Evolutionary conservation across 768 basidiomycete species (phyloP), one percentile per base, ranked within the genome.

Genomic region (Tricholoma flavovirens): DNA sequence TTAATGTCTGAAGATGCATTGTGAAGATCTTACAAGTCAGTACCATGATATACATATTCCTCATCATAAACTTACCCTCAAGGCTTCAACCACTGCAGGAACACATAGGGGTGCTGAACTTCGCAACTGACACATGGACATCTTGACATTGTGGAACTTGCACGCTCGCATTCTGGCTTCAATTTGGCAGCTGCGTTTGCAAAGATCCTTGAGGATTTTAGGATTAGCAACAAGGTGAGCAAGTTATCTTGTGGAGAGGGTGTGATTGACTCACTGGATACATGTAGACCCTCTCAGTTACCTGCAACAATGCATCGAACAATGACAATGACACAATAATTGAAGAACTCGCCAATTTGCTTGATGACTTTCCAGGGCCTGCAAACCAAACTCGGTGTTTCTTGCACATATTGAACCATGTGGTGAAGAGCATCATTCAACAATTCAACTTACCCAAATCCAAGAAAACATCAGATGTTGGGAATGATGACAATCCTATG

Each of bases 121-220:
- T 75, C 51, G 63, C 65, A 0, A 70, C 67, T 0, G 67, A 1
- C 70, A 63, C 33, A 52, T 73, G 2, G 69, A 66, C 0, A 53
- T 69, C 59, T 77, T 0, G 74, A 76, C 51, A 32, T 75, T 3
- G 57, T 73, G 33, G 71, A 76, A 57, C 68, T 75, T 11, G 38
- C 56, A 6, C 45, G 60, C 58, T 71, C 68, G 0, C 73, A 75
- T 51, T 58, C 59, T 5, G 67, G 72, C 7, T 11, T 58, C 4
- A 69, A 69, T 11, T 61, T 75, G 12, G 72, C 72, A 1, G 19
- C 15, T 0, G 69, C 60, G 15, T 71, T 73, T 53, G 59, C 55
- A 1, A 46, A 60, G 9, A 60, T 73, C 2, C 63, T 73, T 2
- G 32, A 68, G 1, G 68, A 70, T 9, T 75, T 67, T 52, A 69